Base-by-base conservation (phyloP, 352 stramenopile genomes). In the Phytophthora macrochlamydospora region DNA sequence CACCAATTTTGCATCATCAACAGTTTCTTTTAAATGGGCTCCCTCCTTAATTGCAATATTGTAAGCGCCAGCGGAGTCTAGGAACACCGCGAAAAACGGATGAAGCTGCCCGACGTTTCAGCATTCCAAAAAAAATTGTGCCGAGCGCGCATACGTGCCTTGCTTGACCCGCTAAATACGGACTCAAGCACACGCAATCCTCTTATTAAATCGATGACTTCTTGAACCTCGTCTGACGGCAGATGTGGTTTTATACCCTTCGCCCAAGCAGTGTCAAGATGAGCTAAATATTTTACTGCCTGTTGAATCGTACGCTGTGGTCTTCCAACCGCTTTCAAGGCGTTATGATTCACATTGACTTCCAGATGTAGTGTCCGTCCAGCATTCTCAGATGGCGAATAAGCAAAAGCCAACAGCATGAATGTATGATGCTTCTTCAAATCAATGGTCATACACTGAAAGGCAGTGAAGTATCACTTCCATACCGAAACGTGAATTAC, bases 341-440 rank as follows among this genome's bases (percentile, higher is more conserved):
- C 58, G 0, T 52, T 11, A 0, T 18, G 11, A 0, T 52, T 52
- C 1, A 63, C 38, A 32, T 73, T 56, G 11, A 74, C 48, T 6
- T 66, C 67, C 1, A 69, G 31, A 18, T 62, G 71, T 35, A 73
- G 53, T 0, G 65, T 44, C 2, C 56, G 42, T 31, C 62, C n/a
- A 0, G 70, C 65, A 28, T 53, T 65, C n/a, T 72, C 28, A 0
- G 52, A 37, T 0, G 61, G 56, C 1, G 70, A 14, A 29, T 49
- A 67, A n/a, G 75, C 56, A 42, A 79, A 79, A 0, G 54, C 55
- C 0, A 79, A 37, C 1, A 75, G 31, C 1, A 79, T 37, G 31
- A 79, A 75, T 1, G 58, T 58, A 7, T 73, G 55, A 11, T 79
- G 66, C n/a, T 4, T 13, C 30, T 48, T 75, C 45, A 28, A 75